phyloP scores from a whole-genome alignment of 2,329 filamentous ascomycete species.

The Orbilia ellipsospora region DNA sequence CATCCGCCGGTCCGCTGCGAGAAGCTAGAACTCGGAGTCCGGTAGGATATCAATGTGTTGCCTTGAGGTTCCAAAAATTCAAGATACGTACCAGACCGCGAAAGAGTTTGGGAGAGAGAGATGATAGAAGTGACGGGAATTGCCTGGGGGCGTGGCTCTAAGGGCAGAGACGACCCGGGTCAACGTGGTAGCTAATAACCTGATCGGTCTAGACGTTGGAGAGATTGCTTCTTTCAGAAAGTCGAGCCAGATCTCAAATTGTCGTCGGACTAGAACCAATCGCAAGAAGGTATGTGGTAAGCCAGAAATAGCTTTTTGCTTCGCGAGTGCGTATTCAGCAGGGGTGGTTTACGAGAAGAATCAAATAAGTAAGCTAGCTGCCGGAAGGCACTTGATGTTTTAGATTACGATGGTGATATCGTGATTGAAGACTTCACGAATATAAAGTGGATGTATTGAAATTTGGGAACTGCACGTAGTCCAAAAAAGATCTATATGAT shows the following conservation, averaged over 20 bases:
- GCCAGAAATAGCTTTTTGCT: constrained; percentile 37
- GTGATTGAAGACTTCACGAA: constrained; percentile 14
- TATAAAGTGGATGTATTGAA: not conserved
- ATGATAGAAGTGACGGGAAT: constrained; percentile 14
- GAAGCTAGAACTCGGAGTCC: not conserved
- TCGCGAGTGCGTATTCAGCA: constrained; percentile 27
- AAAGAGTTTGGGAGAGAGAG: not conserved
- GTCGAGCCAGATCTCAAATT: constrained; percentile 30
- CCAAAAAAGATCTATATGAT: constrained; percentile 15
- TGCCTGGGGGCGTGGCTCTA: constrained; percentile 8
- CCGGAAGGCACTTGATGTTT: too few species aligned
- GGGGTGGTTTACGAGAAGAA: constrained; percentile 26
- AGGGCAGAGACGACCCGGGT: not conserved
- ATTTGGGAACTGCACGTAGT: not conserved
- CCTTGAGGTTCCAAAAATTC: not conserved
- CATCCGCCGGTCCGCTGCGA: not conserved
- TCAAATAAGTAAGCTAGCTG: constrained; percentile 2
- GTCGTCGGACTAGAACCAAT: constrained; percentile 28
- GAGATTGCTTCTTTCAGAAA: constrained; percentile 13
- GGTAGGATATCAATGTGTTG: not conserved
- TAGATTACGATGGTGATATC: constrained; percentile 20
- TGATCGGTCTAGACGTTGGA: not conserved
- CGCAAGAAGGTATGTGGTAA: constrained; percentile 26
- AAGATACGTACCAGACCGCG: constrained; percentile 2
- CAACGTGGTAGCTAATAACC: not conserved